Evolutionary conservation across 768 basidiomycete genomes (phyloP).

Genomic region (Trametes gibbosa): DNA sequence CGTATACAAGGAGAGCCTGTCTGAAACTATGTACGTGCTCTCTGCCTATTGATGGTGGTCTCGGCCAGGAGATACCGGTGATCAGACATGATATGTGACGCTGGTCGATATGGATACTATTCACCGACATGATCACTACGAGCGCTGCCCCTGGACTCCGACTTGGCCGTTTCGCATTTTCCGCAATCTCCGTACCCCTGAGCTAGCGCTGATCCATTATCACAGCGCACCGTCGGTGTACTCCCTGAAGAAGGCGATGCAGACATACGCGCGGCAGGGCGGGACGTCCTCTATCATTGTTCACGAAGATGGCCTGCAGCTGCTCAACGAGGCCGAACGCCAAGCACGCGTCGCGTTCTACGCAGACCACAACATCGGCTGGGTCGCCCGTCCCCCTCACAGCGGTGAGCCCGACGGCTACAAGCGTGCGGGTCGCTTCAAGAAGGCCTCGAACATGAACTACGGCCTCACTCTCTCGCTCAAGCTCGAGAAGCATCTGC

Average conservation of each 20-base stretch:
- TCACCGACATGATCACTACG: neutral
- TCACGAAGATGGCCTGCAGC: slow-evolving; percentile 82
- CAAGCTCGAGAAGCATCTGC: slow-evolving; percentile 51
- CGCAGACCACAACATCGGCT: slow-evolving; percentile 73
- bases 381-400: slow-evolving; percentile 79
- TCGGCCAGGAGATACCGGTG: neutral
- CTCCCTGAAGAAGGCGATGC: slow-evolving; percentile 82
- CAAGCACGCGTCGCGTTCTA: slow-evolving; percentile 72
- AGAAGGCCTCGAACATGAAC: slow-evolving; percentile 94
- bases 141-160: no score
- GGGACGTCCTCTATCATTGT: slow-evolving; percentile 77
- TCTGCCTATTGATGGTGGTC: neutral
- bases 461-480: slow-evolving; percentile 69
- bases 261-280: slow-evolving; percentile 87
- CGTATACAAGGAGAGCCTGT: slow-evolving; percentile 84
- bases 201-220: neutral
- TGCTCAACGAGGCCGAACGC: slow-evolving; percentile 58
- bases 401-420: slow-evolving; percentile 59
- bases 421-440: slow-evolving; percentile 85
- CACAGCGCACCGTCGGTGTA: slow-evolving; percentile 67
- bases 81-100: neutral
- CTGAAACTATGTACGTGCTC: slow-evolving; percentile 70
- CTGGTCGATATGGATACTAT: neutral
- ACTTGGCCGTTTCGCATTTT: neutral
- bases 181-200: slow-evolving; percentile 8